Evolutionary conservation across 2,329 filamentous ascomycete species (phyloP).

Genomic region (Diaporthe humulicola): DNA sequence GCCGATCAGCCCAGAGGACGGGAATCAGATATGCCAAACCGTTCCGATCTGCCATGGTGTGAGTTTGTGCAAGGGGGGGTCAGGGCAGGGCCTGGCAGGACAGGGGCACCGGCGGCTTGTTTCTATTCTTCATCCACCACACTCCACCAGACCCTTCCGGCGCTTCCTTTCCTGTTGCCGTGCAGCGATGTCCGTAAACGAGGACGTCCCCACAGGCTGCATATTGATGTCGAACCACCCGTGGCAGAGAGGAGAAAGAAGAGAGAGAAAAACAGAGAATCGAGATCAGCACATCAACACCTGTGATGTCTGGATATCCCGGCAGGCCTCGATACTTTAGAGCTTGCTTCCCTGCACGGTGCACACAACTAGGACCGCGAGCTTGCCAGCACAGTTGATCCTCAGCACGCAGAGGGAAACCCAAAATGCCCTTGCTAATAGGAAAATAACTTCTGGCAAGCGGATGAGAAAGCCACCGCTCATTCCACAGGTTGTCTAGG

Average conservation of each 20-base stretch:
- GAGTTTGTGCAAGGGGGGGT: not conserved
- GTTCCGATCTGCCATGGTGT: slow-evolving; percentile 4
- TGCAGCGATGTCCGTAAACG: not conserved
- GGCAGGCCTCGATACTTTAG: not conserved
- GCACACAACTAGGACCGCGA: not conserved
- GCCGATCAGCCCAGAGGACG: slow-evolving; percentile 11
- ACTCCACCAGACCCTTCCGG: not conserved
- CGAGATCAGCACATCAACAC: not conserved
- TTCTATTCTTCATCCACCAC: not conserved
- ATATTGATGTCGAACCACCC: slow-evolving; percentile 3
- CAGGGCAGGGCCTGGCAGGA: not conserved
- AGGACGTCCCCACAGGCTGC: slow-evolving; percentile 10
- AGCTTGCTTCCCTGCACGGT: not conserved
- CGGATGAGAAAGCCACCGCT: not conserved
- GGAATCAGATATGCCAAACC: slow-evolving; percentile 21
- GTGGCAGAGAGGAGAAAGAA: not conserved
- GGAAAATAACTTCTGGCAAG: not conserved
- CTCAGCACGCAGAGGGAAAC: not conserved
- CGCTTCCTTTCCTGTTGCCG: slow-evolving; percentile 1
- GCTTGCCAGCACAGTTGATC: not conserved
- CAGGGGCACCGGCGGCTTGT: slow-evolving; percentile 12
- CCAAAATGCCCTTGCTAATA: not conserved
- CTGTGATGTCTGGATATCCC: not conserved
- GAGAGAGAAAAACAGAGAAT: not conserved
- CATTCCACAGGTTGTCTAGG: slow-evolving; percentile 1